These are phyloP conservation scores for Cyclotella choctawhatcheeana DNA, from an alignment of 108 stramenopile genomes.

Conservation along the genomic window DNA sequence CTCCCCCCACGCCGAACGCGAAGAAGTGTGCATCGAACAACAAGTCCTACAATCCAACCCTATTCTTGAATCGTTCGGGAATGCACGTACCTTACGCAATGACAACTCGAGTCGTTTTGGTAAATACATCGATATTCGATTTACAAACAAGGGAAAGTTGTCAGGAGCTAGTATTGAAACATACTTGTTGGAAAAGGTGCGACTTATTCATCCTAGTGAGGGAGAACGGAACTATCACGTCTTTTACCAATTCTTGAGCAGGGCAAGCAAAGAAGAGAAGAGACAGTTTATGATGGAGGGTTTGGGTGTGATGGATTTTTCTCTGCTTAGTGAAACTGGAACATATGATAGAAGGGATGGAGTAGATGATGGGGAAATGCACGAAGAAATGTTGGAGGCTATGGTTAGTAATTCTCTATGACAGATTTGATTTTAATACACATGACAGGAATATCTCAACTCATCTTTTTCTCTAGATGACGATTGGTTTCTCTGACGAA, in stretches of 20 bases:
- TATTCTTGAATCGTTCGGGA: constrained; percentile 90
- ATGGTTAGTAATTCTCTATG: constrained; percentile 63
- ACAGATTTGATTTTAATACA: background rate
- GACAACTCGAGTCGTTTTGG: constrained; percentile 95
- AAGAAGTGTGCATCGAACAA: constrained; percentile 85
- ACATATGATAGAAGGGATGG: constrained; percentile 83
- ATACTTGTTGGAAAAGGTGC: constrained; percentile 94
- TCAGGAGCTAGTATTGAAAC: constrained; percentile 85
- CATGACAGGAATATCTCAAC: no score
- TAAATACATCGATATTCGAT: constrained; percentile 88
- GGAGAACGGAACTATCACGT: constrained; percentile 99
- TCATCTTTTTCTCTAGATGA: constrained; percentile 49
- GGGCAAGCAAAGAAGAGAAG: constrained; percentile 63
- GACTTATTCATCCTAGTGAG: constrained; percentile 87
- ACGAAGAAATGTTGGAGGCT: constrained; percentile 81
- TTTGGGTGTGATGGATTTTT: constrained; percentile 90
- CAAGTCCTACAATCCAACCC: constrained; percentile 91
- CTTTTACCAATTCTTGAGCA: constrained; percentile 94
- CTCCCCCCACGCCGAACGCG: no score
- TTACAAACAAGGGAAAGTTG: constrained; percentile 57
- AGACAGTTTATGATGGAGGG: constrained; percentile 71
- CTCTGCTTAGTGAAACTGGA: no score
- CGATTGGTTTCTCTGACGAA: constrained; percentile 74
- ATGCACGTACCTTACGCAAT: constrained; percentile 88
- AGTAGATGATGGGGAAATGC: constrained; percentile 53